Percentiles rank a stretch among this genome's conserved stretches.
These are phyloP conservation scores for Wickerhamomyces rabaulensis DNA, from an alignment of 805 yeast species.

Conservation along the genomic window DNA sequence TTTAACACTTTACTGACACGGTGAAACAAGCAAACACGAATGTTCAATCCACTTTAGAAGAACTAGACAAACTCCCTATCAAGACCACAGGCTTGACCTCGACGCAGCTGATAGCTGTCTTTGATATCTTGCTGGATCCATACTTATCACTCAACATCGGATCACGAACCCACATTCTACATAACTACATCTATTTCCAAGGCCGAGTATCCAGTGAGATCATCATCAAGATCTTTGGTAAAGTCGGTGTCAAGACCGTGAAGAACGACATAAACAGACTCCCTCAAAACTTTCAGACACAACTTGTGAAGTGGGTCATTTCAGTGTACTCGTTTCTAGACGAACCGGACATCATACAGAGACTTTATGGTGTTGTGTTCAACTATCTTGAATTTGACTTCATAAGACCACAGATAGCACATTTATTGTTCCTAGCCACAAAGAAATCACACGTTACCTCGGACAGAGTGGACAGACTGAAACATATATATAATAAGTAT, in stretches of 20 bases:
- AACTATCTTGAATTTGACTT: conserved; percentile 32
- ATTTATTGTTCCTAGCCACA: conserved; percentile 29
- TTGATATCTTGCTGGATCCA: conserved; percentile 7
- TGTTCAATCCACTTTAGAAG: not conserved
- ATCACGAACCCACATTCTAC: conserved; percentile 17
- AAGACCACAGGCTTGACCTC: conserved; percentile 7
- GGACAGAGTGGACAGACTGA: conserved; percentile 24
- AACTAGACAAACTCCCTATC: conserved; percentile 3
- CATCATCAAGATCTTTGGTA: conserved; percentile 23
- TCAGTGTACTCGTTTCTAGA: conserved; percentile 24
- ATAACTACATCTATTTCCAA: conserved; percentile 25
- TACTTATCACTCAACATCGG: not conserved
- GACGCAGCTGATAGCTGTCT: conserved; percentile 6
- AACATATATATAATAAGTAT: conserved; percentile 18
- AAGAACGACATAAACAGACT: conserved; percentile 16
- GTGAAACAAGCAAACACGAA: not conserved
- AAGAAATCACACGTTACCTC: conserved; percentile 24
- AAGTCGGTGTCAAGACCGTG: conserved; percentile 26
- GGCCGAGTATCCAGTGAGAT: conserved; percentile 21
- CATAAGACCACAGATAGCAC: conserved; percentile 29
- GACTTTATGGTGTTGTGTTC: conserved; percentile 25
- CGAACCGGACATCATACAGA: conserved; percentile 11
- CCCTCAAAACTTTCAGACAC: conserved; percentile 22
- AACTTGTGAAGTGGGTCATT: conserved; percentile 30
- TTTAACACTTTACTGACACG: not conserved